Conservation (phyloP, 2,329 filamentous ascomycete genomes). For the Curvularia verruculosa region DNA sequence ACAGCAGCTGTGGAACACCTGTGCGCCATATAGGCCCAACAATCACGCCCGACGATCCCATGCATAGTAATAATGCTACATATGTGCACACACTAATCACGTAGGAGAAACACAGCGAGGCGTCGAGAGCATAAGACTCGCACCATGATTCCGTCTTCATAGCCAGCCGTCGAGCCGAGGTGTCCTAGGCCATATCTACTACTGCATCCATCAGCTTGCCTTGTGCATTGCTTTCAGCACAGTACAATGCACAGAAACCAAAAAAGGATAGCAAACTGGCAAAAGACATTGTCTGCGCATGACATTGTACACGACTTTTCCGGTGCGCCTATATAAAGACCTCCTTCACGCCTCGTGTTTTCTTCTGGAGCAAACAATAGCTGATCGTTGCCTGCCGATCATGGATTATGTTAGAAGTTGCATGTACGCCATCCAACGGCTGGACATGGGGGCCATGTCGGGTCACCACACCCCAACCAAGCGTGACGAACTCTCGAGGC, state of each 20-base stretch:
- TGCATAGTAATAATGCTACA: not conserved
- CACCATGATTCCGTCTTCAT: not conserved
- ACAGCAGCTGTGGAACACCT: not conserved
- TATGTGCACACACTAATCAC: not conserved
- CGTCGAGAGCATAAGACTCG: not conserved
- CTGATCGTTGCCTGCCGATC: not conserved
- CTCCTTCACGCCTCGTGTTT: not conserved
- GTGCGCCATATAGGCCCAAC: not conserved
- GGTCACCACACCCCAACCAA: no score
- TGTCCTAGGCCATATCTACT: not conserved
- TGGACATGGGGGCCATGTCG: not conserved
- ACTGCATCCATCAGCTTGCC: not conserved
- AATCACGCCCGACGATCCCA: not conserved
- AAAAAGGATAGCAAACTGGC: not conserved
- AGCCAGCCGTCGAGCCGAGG: not conserved
- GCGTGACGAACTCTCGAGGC: not conserved
- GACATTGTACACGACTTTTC: not conserved
- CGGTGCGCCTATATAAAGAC: not conserved
- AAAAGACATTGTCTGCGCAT: not conserved
- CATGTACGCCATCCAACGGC: not conserved
- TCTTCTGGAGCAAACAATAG: not conserved
- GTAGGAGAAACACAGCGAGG: not conserved
- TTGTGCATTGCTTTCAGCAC: not conserved
- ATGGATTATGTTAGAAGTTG: not conserved
- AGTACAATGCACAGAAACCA: not conserved